phyloP scores from a whole-genome alignment of 768 basidiomycete species.

The Floccularia luteovirens region DNA sequence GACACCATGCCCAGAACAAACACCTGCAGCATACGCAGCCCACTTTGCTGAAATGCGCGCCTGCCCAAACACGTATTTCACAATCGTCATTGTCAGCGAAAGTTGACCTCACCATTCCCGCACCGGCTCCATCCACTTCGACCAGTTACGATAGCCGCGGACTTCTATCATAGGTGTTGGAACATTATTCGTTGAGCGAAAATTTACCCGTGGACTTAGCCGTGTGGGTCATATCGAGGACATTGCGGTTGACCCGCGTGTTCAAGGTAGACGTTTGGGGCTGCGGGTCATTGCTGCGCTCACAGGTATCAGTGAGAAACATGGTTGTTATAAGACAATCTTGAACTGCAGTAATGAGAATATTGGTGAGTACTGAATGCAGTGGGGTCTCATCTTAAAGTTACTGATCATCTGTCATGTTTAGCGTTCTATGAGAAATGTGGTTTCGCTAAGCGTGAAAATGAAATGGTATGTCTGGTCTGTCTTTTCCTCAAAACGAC shows the following conservation, averaged over 20 bases:
- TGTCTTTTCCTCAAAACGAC: too few relatives aligned
- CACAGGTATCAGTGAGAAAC: conserved; percentile 72
- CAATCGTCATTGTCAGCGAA: conserved; percentile 59
- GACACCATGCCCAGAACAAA: conserved; percentile 57
- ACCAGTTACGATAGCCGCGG: neutral
- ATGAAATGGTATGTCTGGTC: conserved; percentile 69
- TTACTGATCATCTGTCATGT: conserved; percentile 5
- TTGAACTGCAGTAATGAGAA: conserved; percentile 90
- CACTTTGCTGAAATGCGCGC: conserved; percentile 59
- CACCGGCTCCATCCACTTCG: neutral
- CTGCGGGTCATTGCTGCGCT: conserved; percentile 81
- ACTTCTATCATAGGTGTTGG: conserved; percentile 67
- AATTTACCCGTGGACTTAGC: conserved; percentile 85
- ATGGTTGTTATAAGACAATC: conserved; percentile 94
- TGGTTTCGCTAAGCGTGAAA: conserved; percentile 85
- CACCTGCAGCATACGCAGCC: conserved; percentile 57
- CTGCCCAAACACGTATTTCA: conserved; percentile 63
- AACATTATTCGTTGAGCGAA: conserved; percentile 84
- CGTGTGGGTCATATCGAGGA: conserved; percentile 96
- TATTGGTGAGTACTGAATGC: conserved; percentile 59
- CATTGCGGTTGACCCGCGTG: conserved; percentile 82
- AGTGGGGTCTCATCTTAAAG: conserved; percentile 3
- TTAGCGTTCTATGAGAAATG: conserved; percentile 97
- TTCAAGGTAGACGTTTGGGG: conserved; percentile 92
- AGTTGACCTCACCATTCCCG: neutral